Evolutionary conservation across 345 rosid genomes (phyloP), one percentile per base, ranked within the genome.

Genomic region (Litchi chinensis): DNA sequence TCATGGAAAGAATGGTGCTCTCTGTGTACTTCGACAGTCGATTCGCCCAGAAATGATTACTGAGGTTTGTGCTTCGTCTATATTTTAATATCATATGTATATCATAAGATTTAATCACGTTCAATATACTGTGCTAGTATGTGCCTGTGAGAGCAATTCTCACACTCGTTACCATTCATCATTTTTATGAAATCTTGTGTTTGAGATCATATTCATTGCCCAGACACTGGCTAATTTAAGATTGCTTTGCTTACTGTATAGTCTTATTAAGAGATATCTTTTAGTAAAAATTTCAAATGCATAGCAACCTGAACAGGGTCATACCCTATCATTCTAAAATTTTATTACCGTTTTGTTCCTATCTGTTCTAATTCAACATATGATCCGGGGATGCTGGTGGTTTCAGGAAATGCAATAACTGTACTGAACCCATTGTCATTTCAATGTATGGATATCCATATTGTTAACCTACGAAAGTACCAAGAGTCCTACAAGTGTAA

Each of bases 21-120:
- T 96, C 54, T 91, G 87, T 85, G 92, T 96, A 80, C 98, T 94
- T 82, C 91, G 91, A 83, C 99, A 94, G 86, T 96, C 99, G 50
- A 83, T 96, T 90, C 91, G 99, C 82, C 99, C 99, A 3, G 99
- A 96, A 83, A 84, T 89, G 91, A 96, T 96, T 66, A 94, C 99
- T 64, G 99, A 96, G 98, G 99, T 92, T 56, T 71, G 77, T 69
- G 16, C 60, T 26, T 83, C 64, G 70, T 76, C 70, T 39, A 6
- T 21, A 1, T 16, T 41, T 43, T 15, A 19, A 19, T 60, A 60
- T 60, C 22, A 60, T 54, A 54, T n/a, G 65, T 21, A 19, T 22
- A 21, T 60, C 5, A 7, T 60, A 60, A 60, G 65, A 60, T 60
- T 60, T 60, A 9, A 60, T 21, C 13, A 22, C 28, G 1, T n/a